Conservation (phyloP, 495 filamentous ascomycete genomes). For the Daldinia grandis region DNA sequence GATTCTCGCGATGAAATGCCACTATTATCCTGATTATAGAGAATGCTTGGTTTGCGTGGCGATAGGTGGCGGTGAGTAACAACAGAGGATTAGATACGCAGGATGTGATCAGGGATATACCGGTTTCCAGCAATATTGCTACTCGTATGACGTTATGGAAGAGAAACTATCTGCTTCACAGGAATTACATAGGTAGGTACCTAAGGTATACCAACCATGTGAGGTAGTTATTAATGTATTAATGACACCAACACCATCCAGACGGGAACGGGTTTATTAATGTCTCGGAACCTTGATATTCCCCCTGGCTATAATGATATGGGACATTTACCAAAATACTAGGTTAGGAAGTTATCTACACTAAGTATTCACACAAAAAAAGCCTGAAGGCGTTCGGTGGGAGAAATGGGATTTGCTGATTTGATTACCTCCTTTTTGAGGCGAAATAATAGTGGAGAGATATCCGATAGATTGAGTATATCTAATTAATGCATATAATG, state of each 20-base stretch:
- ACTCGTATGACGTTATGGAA: background rate
- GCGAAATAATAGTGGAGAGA: no score
- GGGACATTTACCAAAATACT: background rate
- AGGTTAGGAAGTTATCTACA: background rate
- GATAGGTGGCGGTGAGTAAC: background rate
- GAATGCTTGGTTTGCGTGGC: background rate
- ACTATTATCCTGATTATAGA: no score
- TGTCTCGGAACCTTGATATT: background rate
- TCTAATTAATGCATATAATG: background rate
- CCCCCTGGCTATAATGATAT: background rate
- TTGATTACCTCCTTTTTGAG: background rate
- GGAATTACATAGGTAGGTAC: no score
- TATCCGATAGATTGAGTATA: background rate
- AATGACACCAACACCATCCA: no score
- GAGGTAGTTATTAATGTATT: no score
- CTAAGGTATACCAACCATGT: no score
- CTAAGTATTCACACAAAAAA: background rate
- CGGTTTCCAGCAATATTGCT: background rate
- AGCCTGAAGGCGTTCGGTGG: background rate
- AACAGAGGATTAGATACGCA: background rate
- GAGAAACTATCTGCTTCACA: background rate
- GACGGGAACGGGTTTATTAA: background rate
- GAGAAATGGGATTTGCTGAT: background rate
- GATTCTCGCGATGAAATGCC: no score
- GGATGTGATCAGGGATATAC: background rate